These are phyloP conservation scores for Cercophora samala DNA, from an alignment of 495 filamentous ascomycete species.

Conservation along the genomic window DNA sequence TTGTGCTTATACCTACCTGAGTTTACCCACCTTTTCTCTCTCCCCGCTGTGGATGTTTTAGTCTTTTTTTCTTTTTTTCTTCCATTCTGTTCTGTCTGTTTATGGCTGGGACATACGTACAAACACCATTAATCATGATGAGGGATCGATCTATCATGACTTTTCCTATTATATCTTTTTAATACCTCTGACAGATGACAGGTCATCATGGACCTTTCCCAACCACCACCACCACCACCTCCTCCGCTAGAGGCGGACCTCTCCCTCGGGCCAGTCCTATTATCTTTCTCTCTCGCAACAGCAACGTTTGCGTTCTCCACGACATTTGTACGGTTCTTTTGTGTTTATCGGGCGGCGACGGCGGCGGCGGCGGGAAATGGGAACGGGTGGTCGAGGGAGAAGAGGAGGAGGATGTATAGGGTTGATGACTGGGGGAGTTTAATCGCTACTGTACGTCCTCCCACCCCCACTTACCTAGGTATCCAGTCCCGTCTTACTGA, in stretches of 20 bases:
- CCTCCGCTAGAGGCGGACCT: slow-evolving; percentile 18
- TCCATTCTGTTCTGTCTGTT: slow-evolving; percentile 1
- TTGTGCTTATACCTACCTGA: not conserved
- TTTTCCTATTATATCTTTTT: not conserved
- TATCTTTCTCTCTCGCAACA: slow-evolving; percentile 38
- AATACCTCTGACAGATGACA: not conserved
- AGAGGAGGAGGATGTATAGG: too few species aligned
- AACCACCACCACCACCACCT: slow-evolving; percentile 24
- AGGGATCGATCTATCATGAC: not conserved
- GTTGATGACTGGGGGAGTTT: slow-evolving; percentile 35
- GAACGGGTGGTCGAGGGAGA: too few species aligned
- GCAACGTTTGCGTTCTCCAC: slow-evolving; percentile 32
- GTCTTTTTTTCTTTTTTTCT: slow-evolving; percentile 9
- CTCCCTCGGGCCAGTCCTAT: slow-evolving; percentile 38
- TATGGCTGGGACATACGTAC: not conserved
- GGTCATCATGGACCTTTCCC: slow-evolving; percentile 16
- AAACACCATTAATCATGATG: not conserved
- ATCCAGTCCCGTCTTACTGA: not conserved
- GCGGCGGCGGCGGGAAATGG: too few species aligned
- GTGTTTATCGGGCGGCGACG: slow-evolving; percentile 27
- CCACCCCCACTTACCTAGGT: not conserved
- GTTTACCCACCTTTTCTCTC: not conserved
- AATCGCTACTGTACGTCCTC: slow-evolving; percentile 31
- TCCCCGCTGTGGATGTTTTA: not conserved
- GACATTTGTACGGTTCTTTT: slow-evolving; percentile 37